Base-by-base conservation (phyloP, 2,329 filamentous ascomycete genomes). In the Bretziella fagacearum region DNA sequence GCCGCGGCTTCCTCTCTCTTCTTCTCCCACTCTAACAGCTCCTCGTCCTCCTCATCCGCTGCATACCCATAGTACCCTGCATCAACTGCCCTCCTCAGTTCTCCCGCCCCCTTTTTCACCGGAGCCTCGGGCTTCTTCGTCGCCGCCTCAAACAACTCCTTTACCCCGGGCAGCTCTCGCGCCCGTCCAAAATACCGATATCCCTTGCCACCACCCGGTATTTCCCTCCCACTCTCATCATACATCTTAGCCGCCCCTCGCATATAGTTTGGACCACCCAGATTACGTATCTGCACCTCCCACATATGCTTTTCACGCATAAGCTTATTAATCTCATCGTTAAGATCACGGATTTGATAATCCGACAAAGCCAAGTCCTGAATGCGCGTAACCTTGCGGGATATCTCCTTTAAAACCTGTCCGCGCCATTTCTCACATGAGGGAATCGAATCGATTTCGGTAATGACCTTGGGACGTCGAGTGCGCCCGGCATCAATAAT, bases 281-380 rank as follows among this genome's bases (percentile, higher is more conserved):
- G 62, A 57, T 93, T 93, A 50, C 87, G 75, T 55, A 98, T 95
- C 65, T 95, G 86, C 56, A 91, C 77, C 69, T 98, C 91, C 91
- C 91, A 98, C 74, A 93, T 87, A 72, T 93, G 86, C 65, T 98
- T 98, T 68, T 98, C 91, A 53, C 86, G 79, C 84, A 98, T 95
- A 52, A 94, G 73, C 66, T 94, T 93, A 70, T 98, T 98, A 70
- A 98, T 93, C 65, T 98, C 91, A 63, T 98, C 91, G 67, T 98
- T 98, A 60, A 98, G 70, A 64, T 98, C 91, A 58, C 91, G 80
- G 62, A 98, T 85, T 69, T 96, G 91, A 68, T 83, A 96, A 70
- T 98, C 91, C 64, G 78, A 85, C n/a, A 98, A 72, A 40, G 81
- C 79, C 6, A 76, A 69, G 56, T 98, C 91, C 62, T 98, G 91